Evolutionary conservation across 805 yeast species (phyloP), one percentile per base, ranked within the genome.

Genomic region (Yarrowia porcina): DNA sequence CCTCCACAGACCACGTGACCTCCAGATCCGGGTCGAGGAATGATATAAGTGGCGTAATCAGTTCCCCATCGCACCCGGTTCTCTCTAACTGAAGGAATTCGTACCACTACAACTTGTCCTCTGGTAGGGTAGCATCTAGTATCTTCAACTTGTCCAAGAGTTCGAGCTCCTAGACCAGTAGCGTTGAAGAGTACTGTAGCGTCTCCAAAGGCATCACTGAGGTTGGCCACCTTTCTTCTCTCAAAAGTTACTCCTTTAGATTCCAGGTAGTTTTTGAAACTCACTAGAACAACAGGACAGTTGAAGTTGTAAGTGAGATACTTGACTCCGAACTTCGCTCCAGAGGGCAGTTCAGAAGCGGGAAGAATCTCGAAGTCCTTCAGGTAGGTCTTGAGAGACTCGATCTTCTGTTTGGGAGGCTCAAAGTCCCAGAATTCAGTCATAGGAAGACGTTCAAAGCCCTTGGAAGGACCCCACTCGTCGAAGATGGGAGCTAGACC

Each of bases 1-100:
- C 96, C 96, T 27, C 96, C 96, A 18, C 89, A 77, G 45, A 89
- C 80, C 28, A 89, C 79, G 66, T 87, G 86, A 63, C 84, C 88
- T 62, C 81, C 79, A 1, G 89, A 82, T 63, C 77, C 74, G 0
- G 92, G 90, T 65, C 93, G 79, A 63, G 90, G 90, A 71, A 88
- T 88, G 59, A 85, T 78, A 67, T 88, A 88, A 0, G 90, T 86
- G 4, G 88, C 83, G 64, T 76, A 78, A 54, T 79, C 82, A 3
- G 71, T 73, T n/a, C 87, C 87, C 88, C 88, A 85, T 30, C 49
- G 63, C 39, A 18, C 50, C 17, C 77, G 83, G 71, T 87, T 88
- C 67, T 83, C 84, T 33, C 75, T 75, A 65, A 88, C 77, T 67
- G 86, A 88, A 2, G 91, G 90, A 0, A 90, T 90, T 65, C 78